A percentile compares a stretch with the other conserved stretches of the same genome.
phyloP scores from a whole-genome alignment of 352 stramenopile species.

The Pythium plurisporium region DNA sequence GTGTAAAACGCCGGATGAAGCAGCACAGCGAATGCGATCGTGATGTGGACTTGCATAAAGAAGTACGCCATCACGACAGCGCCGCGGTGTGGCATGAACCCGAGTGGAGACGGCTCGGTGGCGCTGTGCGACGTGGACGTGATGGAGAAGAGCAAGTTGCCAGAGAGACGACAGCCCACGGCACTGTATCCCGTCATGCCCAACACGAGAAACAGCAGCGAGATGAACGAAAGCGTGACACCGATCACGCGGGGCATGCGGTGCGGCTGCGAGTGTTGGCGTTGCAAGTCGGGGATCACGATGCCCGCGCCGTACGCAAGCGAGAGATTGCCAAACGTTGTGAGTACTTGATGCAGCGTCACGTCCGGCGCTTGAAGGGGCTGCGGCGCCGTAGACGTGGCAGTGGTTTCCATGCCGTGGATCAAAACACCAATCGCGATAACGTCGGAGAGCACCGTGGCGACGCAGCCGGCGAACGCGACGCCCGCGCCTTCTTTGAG shows the following conservation, averaged over 20 bases:
- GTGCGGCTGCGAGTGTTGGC: conserved; percentile 51
- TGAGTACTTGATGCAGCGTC: conserved; percentile 45
- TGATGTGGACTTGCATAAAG: conserved; percentile 55
- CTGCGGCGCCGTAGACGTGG: conserved; percentile 34
- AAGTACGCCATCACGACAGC: conserved; percentile 29
- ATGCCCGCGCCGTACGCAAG: conserved; percentile 61
- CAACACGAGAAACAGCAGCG: conserved; percentile 45
- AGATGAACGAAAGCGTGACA: conserved; percentile 51
- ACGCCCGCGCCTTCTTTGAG: conserved; percentile 55
- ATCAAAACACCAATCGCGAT: conserved; percentile 47
- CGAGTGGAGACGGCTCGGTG: conserved; percentile 26
- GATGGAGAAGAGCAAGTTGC: conserved; percentile 68
- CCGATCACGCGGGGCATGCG: conserved; percentile 59
- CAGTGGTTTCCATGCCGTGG: conserved; percentile 43
- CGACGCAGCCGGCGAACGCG: conserved; percentile 53
- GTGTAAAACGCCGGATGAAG: conserved; percentile 56
- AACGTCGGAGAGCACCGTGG: conserved; percentile 53
- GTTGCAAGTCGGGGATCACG: conserved; percentile 57
- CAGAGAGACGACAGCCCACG: conserved; percentile 58
- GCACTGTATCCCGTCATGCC: conserved; percentile 42
- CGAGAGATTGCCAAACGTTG: conserved; percentile 56
- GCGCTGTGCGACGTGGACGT: conserved; percentile 27
- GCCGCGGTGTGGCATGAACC: conserved; percentile 27
- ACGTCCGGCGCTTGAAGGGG: conserved; percentile 37
- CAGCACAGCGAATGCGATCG: conserved; percentile 59